phyloP scores from a whole-genome alignment of 2,329 filamentous ascomycete genomes.

The Karstenula rhodostoma region DNA sequence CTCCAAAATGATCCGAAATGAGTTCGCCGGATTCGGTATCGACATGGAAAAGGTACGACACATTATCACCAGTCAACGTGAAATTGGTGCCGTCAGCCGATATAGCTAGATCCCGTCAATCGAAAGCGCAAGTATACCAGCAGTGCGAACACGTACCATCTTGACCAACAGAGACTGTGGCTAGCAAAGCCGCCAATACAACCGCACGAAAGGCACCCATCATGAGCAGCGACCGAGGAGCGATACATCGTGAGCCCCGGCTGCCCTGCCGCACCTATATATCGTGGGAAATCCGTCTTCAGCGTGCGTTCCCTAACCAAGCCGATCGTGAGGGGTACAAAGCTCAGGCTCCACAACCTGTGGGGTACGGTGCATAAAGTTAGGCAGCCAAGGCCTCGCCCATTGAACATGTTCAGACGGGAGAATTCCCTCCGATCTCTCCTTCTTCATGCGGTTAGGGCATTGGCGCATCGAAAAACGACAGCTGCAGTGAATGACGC shows the following conservation, averaged over 20 bases:
- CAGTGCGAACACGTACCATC: conserved; percentile 23
- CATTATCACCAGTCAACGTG: conserved; percentile 62
- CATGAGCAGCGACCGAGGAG: background rate
- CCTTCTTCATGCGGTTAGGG: conserved; percentile 1
- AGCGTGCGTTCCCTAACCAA: background rate
- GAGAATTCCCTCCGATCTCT: conserved; percentile 1
- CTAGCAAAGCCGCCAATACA: conserved; percentile 23
- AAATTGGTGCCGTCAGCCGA: conserved; percentile 65
- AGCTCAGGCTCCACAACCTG: conserved; percentile 1
- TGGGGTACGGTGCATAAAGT: conserved; percentile 3
- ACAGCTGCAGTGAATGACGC: background rate
- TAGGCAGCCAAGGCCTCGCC: background rate
- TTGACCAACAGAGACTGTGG: conserved; percentile 24
- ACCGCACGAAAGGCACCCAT: conserved; percentile 6
- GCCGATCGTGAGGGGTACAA: conserved; percentile 15
- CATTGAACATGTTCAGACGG: conserved; percentile 5
- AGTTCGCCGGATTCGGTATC: conserved; percentile 65
- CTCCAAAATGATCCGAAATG: conserved; percentile 69
- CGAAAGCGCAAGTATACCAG: background rate
- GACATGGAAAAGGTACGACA: conserved; percentile 72
- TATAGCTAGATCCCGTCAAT: conserved; percentile 54
- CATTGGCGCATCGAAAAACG: background rate
- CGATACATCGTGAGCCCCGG: background rate
- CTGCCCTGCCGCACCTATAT: conserved; percentile 6
- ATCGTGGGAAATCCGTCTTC: background rate